A percentile compares a stretch with the other conserved stretches of the same genome.
These are phyloP conservation scores for Turritis glabra DNA, from an alignment of 345 rosid species.

Conservation along the genomic window DNA sequence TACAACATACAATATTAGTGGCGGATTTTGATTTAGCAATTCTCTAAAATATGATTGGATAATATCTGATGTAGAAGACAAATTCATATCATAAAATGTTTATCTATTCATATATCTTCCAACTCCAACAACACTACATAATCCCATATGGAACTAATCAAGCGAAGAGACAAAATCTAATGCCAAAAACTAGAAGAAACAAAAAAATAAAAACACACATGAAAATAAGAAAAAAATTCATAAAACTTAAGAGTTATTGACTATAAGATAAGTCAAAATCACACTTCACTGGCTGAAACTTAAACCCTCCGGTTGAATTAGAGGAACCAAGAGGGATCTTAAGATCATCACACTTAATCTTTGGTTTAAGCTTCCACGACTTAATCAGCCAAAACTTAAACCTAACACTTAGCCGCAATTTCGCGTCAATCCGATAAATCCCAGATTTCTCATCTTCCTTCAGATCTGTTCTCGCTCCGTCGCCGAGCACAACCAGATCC, in stretches of 20 bases:
- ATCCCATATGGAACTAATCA: not conserved
- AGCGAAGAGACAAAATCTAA: not conserved
- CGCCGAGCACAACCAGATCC: conserved; percentile 36
- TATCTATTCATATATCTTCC: not conserved
- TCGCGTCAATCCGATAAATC: conserved; percentile 50
- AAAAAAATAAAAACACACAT: not conserved
- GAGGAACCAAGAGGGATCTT: conserved; percentile 49
- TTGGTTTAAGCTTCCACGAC: conserved; percentile 55
- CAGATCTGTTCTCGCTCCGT: conserved; percentile 28
- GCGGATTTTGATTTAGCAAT: not conserved
- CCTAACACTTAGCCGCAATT: conserved; percentile 51
- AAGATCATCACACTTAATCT: conserved; percentile 52
- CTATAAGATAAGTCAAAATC: conserved; percentile 41
- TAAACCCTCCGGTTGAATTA: conserved; percentile 26
- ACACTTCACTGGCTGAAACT: conserved; percentile 43
- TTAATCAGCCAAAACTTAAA: conserved; percentile 60
- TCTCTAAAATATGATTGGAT: not conserved
- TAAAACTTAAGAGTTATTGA: not conserved
- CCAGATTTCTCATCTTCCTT: conserved; percentile 44
- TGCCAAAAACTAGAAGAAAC: not conserved
- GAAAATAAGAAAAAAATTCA: not conserved
- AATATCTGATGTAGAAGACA: not conserved
- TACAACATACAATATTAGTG: not conserved
- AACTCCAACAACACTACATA: not conserved
- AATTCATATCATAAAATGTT: too few species aligned